These are phyloP conservation scores for Aspergillus neoniger DNA, from an alignment of 2,329 filamentous ascomycete species.

Conservation along the genomic window DNA sequence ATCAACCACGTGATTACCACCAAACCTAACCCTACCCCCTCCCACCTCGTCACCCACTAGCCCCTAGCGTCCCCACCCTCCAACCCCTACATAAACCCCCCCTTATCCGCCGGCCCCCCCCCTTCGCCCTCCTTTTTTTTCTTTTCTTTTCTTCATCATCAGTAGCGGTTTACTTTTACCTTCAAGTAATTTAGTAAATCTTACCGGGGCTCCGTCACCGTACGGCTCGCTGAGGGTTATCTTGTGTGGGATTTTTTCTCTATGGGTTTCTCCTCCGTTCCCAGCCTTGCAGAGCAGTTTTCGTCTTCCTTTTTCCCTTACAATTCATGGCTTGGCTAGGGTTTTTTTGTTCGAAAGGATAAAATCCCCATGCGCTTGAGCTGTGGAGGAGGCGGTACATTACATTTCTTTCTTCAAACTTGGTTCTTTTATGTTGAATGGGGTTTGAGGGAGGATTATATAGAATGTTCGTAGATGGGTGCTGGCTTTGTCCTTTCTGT, in stretches of 20 bases:
- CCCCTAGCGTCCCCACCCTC: conserved; percentile 25
- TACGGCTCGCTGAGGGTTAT: conserved; percentile 54
- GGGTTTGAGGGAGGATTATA: background rate
- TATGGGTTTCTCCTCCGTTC: conserved; percentile 53
- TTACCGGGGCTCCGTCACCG: conserved; percentile 49
- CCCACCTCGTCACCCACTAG: conserved; percentile 13
- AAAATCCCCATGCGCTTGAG: conserved; percentile 44
- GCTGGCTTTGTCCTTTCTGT: background rate
- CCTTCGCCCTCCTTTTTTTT: conserved; percentile 32
- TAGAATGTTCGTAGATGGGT: background rate
- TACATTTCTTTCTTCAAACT: conserved; percentile 15
- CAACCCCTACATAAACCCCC: conserved; percentile 33
- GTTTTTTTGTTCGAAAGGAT: conserved; percentile 36
- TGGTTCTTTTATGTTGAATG: background rate
- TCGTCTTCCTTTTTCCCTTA: conserved; percentile 49
- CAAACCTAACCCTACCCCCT: conserved; percentile 22
- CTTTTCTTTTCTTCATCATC: conserved; percentile 49
- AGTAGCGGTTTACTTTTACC: conserved; percentile 54
- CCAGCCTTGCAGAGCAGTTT: conserved; percentile 48
- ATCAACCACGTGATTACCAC: background rate
- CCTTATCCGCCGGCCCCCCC: conserved; percentile 1
- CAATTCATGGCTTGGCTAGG: conserved; percentile 49
- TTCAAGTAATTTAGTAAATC: conserved; percentile 43
- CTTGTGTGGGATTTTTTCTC: conserved; percentile 42
- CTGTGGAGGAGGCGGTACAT: conserved; percentile 51